These are phyloP conservation scores for Yamadazyma sp. DNA, from an alignment of 1,139 yeast species.

Conservation along the genomic window DNA sequence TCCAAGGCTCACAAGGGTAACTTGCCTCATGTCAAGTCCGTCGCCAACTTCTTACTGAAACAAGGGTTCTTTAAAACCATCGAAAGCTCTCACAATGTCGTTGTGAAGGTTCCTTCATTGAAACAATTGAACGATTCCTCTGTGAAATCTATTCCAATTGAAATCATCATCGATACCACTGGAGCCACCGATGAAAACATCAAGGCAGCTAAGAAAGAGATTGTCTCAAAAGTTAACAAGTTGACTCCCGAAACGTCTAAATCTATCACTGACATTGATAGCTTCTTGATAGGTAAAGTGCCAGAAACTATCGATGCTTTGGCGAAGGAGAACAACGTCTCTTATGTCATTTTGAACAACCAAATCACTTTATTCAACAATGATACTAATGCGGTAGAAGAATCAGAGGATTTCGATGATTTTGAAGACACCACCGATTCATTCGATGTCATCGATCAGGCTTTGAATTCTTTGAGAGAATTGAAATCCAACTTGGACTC, in stretches of 20 bases:
- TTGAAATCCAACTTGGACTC: slow-evolving; percentile 56
- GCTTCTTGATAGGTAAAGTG: slow-evolving; percentile 59
- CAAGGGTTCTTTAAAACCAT: slow-evolving; percentile 50
- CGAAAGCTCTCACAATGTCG: slow-evolving; percentile 48
- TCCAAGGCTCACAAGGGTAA: slow-evolving; percentile 87
- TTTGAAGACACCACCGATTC: slow-evolving; percentile 25
- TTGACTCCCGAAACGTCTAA: slow-evolving; percentile 67
- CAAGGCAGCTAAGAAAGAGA: slow-evolving; percentile 55
- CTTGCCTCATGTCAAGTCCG: slow-evolving; percentile 68
- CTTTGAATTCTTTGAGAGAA: slow-evolving; percentile 58
- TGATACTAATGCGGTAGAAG: slow-evolving; percentile 21
- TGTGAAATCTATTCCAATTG: slow-evolving; percentile 37
- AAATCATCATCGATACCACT: slow-evolving; percentile 35
- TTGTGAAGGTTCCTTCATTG: slow-evolving; percentile 56
- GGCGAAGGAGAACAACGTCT: slow-evolving; percentile 51
- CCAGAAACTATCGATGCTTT: slow-evolving; percentile 44
- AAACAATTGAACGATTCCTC: slow-evolving; percentile 21
- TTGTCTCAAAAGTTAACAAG: slow-evolving; percentile 72
- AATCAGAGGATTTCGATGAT: slow-evolving; percentile 43
- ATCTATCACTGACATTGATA: slow-evolving; percentile 65
- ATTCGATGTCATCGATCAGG: slow-evolving; percentile 48
- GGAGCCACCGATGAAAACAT: slow-evolving; percentile 34
- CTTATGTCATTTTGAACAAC: slow-evolving; percentile 54
- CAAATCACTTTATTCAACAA: slow-evolving; percentile 41
- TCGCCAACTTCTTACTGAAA: slow-evolving; percentile 64